Percentiles rank a stretch among this genome's conserved stretches.
phyloP scores from a whole-genome alignment of 805 yeast species.

The Priceomyces castillae region DNA sequence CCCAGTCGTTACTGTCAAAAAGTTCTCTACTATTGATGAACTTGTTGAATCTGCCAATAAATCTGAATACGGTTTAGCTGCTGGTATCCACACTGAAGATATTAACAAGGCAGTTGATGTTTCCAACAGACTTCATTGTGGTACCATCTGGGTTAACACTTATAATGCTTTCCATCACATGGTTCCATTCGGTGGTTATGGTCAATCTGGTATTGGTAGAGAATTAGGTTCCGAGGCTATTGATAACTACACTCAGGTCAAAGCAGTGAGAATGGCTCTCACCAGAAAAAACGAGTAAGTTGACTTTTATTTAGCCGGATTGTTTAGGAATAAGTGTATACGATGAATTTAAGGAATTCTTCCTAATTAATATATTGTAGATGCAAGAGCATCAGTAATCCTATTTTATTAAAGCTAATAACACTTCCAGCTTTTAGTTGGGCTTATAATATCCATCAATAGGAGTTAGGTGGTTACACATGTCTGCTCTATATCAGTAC shows the following conservation, averaged over 20 bases:
- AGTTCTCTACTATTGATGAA: conserved; percentile 81
- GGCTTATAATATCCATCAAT: too few relatives aligned
- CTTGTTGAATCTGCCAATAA: conserved; percentile 76
- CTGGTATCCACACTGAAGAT: conserved; percentile 82
- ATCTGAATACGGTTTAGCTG: conserved; percentile 82
- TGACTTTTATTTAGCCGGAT: too few relatives aligned
- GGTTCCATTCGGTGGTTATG: conserved; percentile 93
- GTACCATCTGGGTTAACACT: conserved; percentile 90
- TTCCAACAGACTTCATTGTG: conserved; percentile 73
- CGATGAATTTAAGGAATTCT: too few relatives aligned
- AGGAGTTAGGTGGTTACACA: too few relatives aligned
- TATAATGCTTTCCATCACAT: conserved; percentile 83
- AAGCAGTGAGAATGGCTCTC: conserved; percentile 68
- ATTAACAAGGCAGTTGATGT: conserved; percentile 74
- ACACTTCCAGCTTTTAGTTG: too few relatives aligned
- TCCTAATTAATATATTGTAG: too few relatives aligned
- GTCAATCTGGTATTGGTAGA: conserved; percentile 89
- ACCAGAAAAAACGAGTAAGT: conserved; percentile 10
- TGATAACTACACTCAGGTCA: conserved; percentile 79
- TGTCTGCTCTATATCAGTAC: too few relatives aligned
- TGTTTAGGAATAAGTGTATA: too few relatives aligned
- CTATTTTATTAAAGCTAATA: too few relatives aligned
- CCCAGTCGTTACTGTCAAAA: conserved; percentile 82
- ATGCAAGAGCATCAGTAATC: too few relatives aligned
- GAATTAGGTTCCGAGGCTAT: conserved; percentile 90